Evolutionary conservation across 306 rosid genomes (phyloP), one percentile per base, ranked within the genome.

Genomic region (Gynostemma pentaphyllum): DNA sequence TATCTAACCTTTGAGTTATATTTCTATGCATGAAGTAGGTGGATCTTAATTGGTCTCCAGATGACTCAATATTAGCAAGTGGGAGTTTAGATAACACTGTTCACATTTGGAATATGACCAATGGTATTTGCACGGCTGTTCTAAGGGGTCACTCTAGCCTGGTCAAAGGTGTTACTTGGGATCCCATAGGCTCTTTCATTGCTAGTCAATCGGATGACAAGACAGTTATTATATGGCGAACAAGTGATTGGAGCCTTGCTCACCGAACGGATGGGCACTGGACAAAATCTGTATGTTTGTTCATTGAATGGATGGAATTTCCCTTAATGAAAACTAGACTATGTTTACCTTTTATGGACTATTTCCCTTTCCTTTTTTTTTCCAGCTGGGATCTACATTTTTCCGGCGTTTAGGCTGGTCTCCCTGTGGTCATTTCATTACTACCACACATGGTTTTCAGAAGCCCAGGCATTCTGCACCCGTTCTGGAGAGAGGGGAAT

Each of bases 21-120:
- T 76, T 72, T 87, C 82, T 73, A 50, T 88, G 96, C 94, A 64
- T 88, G 76, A 92, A 86, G 96, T 88, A 92, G 99, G 99, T 92
- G 88, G 99, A 92, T 92, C 96, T 92, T 80, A 88, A 86, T 81
- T 92, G 99, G 99, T 88, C 96, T 68, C 96, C 99, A 28, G 99
- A 92, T 88, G 99, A 92, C 69, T 88, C 88, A 7, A 74, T 75
- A 16, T 81, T 94, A 92, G 99, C 97, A 28, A 94, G 97, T 57
- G 99, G 87, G 71, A 94, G 99, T 78, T 87, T 94, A 67, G 99
- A 94, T 78, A 94, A 94, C 70, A 88, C 97, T 9, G 75, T 94
- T 69, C 99, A 94, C 68, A 66, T 94, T 62, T 94, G 99, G 97
- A 88, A 94, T 75, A 86, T 86, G 95, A 86, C 79, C 83, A 88